Conservation (phyloP, 768 basidiomycete genomes). For the Suillus bovinus region DNA sequence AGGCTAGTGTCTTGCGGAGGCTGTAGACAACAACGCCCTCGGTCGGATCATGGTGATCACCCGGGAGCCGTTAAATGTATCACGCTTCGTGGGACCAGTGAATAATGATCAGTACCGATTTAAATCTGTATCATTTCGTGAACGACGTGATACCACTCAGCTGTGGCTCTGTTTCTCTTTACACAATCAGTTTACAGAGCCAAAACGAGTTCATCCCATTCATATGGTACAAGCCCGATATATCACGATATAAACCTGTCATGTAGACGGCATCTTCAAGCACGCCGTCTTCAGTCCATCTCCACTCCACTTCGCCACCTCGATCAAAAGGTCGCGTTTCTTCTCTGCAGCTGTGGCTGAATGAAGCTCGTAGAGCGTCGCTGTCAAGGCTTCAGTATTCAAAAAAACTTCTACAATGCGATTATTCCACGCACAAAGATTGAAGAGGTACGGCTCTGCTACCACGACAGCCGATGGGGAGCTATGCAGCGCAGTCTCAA, state of each 20-base stretch:
- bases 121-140: neutral
- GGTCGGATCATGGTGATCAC: neutral
- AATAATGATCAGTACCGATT: neutral
- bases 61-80: neutral
- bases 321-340: slow-evolving; percentile 70
- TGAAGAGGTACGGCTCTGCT: slow-evolving; percentile 84
- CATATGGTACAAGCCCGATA: neutral
- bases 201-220: neutral
- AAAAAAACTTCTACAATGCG: neutral
- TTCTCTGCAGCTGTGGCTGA: slow-evolving; percentile 72
- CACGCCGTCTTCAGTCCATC: slow-evolving; percentile 78
- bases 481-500: slow-evolving; percentile 60
- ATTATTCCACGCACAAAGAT: slow-evolving; percentile 60
- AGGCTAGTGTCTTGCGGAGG: neutral
- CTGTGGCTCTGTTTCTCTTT: neutral
- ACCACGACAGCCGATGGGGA: slow-evolving; percentile 73
- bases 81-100: neutral
- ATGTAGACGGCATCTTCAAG: slow-evolving; percentile 67
- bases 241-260: neutral
- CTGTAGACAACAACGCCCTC: neutral
- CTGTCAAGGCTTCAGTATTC: slow-evolving; percentile 36
- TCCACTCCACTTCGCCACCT: slow-evolving; percentile 85
- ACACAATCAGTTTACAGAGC: neutral
- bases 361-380: slow-evolving; percentile 81
- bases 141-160: neutral